phyloP scores from a whole-genome alignment of 306 rosid species.

The Malus fusca region DNA sequence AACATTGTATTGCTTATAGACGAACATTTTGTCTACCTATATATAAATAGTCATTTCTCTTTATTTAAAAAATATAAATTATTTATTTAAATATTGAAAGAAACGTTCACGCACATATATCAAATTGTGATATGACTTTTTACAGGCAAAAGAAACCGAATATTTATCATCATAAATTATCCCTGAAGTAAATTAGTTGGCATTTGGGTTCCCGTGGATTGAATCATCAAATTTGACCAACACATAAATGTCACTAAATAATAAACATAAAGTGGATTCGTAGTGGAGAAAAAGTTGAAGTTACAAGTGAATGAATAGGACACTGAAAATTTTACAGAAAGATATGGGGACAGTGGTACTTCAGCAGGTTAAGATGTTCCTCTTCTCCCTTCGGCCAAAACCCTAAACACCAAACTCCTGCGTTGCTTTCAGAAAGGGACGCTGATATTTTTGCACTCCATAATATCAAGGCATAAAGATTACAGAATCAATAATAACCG shows the following conservation, averaged over 20 bases:
- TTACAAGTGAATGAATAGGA: neutral
- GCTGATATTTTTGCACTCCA: conserved; percentile 21
- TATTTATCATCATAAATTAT: neutral
- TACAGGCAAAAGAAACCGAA: too few relatives aligned
- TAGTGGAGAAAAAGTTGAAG: neutral
- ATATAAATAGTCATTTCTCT: too few relatives aligned
- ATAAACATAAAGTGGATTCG: neutral
- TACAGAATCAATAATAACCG: neutral
- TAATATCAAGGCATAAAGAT: conserved; percentile 9
- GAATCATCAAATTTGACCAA: too few relatives aligned
- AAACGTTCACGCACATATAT: too few relatives aligned
- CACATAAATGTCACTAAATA: neutral
- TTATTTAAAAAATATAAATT: too few relatives aligned
- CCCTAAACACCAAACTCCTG: neutral
- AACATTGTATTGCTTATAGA: neutral
- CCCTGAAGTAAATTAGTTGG: neutral
- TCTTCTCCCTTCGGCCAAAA: neutral
- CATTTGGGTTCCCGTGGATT: neutral
- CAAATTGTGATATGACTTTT: too few relatives aligned
- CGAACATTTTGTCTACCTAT: too few relatives aligned
- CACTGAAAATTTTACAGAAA: neutral
- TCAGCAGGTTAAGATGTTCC: neutral
- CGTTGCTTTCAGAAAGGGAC: conserved; percentile 19
- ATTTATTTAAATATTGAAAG: too few relatives aligned
- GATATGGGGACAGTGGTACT: conserved; percentile 24